phyloP scores from a whole-genome alignment of 345 rosid species.

The Eucalyptus regnans region DNA sequence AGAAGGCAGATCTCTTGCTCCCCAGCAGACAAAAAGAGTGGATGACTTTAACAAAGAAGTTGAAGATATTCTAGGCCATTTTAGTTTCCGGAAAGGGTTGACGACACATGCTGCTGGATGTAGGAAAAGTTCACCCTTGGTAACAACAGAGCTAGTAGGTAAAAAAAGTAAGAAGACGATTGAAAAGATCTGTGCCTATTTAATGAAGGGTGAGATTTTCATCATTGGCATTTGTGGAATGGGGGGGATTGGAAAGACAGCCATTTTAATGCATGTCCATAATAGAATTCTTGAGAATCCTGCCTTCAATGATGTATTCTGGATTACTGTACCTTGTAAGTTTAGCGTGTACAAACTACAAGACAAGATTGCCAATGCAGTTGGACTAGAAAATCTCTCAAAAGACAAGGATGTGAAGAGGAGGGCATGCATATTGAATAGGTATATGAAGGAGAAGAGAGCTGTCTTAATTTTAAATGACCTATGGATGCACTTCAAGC shows the following conservation, averaged over 20 bases:
- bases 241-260: background rate
- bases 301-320: background rate
- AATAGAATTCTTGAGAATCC: background rate
- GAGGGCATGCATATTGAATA: background rate
- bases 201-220: background rate
- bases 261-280: background rate
- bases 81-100: accelerated
- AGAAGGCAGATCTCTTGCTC: too few relatives aligned
- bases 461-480: background rate
- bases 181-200: accelerated
- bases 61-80: background rate
- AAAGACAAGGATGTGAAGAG: background rate
- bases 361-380: background rate
- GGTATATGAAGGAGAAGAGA: background rate
- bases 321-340: background rate
- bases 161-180: accelerated
- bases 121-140: background rate
- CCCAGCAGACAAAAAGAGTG: too few relatives aligned
- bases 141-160: background rate
- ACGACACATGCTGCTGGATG: background rate
- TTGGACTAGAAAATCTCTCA: background rate
- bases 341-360: background rate
- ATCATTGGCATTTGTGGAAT: background rate
- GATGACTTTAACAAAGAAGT: background rate
- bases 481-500: background rate